Conservation (phyloP, 2,329 filamentous ascomycete genomes). For the Trichophyton simii region DNA sequence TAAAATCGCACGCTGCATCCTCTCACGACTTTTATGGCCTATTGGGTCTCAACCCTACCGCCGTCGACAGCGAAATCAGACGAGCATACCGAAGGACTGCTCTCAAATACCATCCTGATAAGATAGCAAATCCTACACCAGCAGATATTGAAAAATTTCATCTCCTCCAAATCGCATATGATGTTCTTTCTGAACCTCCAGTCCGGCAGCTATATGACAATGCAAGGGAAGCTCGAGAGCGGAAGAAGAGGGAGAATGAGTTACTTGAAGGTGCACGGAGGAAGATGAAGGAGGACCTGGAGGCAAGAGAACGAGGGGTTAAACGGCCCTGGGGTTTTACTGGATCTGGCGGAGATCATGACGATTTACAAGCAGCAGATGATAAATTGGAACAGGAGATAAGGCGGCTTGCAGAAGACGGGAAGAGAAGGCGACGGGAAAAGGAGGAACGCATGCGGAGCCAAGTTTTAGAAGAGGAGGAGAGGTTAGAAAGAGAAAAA, state of each 20-base stretch:
- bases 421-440: slow-evolving; percentile 39
- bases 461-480: slow-evolving; percentile 20
- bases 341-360: slow-evolving; percentile 25
- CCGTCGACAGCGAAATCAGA: slow-evolving; percentile 60
- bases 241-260: slow-evolving; percentile 58
- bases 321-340: slow-evolving; percentile 42
- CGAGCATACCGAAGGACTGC: slow-evolving; percentile 75
- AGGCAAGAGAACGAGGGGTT: slow-evolving; percentile 57
- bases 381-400: slow-evolving; percentile 40
- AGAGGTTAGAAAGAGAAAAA: slow-evolving; percentile 23
- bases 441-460: slow-evolving; percentile 36
- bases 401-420: slow-evolving; percentile 41
- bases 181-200: slow-evolving; percentile 60
- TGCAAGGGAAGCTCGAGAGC: slow-evolving; percentile 56
- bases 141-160: slow-evolving; percentile 71
- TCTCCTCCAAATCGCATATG: slow-evolving; percentile 70
- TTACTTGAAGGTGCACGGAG: slow-evolving; percentile 60
- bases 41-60: slow-evolving; percentile 53
- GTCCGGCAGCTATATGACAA: slow-evolving; percentile 68
- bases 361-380: slow-evolving; percentile 32
- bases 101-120: slow-evolving; percentile 89
- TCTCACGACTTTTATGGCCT: slow-evolving; percentile 66
- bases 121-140: slow-evolving; percentile 56
- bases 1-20: slow-evolving; percentile 48
- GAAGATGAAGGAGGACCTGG: slow-evolving; percentile 75